These are phyloP conservation scores for Kurtzmaniella quercitrusa DNA, from an alignment of 1,139 yeast genomes.

Conservation along the genomic window DNA sequence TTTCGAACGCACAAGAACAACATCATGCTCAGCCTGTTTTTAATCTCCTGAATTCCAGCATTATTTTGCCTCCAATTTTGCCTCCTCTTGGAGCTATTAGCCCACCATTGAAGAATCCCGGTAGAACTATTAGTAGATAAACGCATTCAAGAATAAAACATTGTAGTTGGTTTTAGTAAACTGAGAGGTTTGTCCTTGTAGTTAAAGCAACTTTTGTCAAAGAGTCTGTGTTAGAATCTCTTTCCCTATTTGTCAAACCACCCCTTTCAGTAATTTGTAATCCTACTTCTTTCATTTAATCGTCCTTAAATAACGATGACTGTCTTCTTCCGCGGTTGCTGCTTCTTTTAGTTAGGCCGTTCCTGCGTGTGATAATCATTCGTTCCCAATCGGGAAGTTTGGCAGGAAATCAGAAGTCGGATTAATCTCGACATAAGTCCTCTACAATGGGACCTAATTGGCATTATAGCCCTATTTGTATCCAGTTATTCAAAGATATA, in stretches of 20 bases:
- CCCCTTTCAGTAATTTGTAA: too few species aligned
- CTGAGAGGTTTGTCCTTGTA: too few species aligned
- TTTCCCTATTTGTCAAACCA: neutral
- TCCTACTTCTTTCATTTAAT: neutral
- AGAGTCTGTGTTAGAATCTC: too few species aligned
- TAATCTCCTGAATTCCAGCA: neutral
- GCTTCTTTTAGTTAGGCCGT: too few species aligned
- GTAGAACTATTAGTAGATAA: slow-evolving; percentile 1
- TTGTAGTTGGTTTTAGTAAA: too few species aligned
- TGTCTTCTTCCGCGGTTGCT: too few species aligned
- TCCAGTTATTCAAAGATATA: slow-evolving; percentile 15
- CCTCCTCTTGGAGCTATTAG: slow-evolving; percentile 5
- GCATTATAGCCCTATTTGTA: slow-evolving; percentile 23
- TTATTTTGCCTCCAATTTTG: slow-evolving; percentile 6
- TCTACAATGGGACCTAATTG: slow-evolving; percentile 10
- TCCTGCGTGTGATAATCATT: neutral
- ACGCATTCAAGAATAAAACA: neutral
- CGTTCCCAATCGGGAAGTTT: too few species aligned
- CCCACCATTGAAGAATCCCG: neutral
- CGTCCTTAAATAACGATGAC: too few species aligned
- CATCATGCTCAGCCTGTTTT: neutral
- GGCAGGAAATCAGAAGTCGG: too few species aligned
- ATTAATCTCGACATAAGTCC: too few species aligned
- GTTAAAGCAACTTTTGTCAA: too few species aligned
- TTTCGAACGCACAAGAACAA: neutral